These are phyloP conservation scores for Irpex sp. DNA, from an alignment of 1,284 basidiomycete species.

Conservation along the genomic window DNA sequence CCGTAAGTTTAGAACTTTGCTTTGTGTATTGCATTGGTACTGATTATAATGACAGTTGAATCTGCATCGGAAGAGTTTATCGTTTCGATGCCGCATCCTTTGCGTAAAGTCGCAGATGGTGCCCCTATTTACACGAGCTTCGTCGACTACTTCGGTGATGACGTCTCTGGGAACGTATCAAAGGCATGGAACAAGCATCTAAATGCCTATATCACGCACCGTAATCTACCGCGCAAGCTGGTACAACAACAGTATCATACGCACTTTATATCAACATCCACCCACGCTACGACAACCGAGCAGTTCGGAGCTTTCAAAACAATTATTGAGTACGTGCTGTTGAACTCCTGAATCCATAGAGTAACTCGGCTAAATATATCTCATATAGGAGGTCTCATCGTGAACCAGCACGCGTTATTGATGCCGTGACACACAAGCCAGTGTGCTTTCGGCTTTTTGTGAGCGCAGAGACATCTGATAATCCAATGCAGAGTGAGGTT, in stretches of 20 bases:
- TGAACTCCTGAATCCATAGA: neutral
- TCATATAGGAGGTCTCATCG: neutral
- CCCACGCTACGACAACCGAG: conserved; percentile 25
- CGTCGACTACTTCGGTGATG: conserved; percentile 13
- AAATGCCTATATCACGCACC: conserved; percentile 24
- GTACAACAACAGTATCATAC: conserved; percentile 29
- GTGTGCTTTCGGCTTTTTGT: conserved; percentile 6
- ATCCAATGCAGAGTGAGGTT: conserved; percentile 30
- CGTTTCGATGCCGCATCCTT: neutral
- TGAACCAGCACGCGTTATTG: neutral
- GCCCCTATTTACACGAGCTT: neutral
- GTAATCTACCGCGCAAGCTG: conserved; percentile 19
- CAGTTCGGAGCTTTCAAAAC: conserved; percentile 24
- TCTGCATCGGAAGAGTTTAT: neutral
- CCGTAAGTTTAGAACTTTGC: neutral
- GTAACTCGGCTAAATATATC: neutral
- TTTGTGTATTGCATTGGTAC: neutral
- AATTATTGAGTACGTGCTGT: neutral
- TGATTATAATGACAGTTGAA: neutral
- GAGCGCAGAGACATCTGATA: conserved; percentile 26
- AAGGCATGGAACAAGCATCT: conserved; percentile 28
- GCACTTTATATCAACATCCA: conserved; percentile 32
- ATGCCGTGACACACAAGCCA: neutral
- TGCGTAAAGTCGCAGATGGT: neutral
- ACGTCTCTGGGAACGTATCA: conserved; percentile 27